Evolutionary conservation across 768 basidiomycete species (phyloP), one percentile per base, ranked within the genome.

Genomic region (Hericium alpestre): DNA sequence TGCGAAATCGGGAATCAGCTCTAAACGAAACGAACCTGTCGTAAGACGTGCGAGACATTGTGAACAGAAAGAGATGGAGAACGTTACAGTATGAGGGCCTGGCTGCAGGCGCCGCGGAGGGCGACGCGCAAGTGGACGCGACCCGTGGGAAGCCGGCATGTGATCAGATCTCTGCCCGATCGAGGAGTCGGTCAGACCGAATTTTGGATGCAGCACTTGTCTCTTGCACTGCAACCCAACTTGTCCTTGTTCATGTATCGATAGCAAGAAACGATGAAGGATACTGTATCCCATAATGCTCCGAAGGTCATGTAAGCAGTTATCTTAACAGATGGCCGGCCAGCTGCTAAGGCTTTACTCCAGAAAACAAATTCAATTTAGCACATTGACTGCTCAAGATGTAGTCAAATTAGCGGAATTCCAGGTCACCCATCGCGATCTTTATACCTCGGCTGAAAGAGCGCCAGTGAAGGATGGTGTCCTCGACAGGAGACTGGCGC

Each of bases 361-460:
- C 68, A 96, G 94, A 65, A 97, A 97, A 76, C 86, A 90, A 69
- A 80, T 99, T 37, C 96, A 98, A 76, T 99, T 98, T 72, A 89
- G 89, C 69, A 80, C 95, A 53, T 77, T 99, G 63, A 90, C 86
- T 70, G 86, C 91, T 27, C 93, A 97, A 70, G 94, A 98, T 67
- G 89, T 95, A 4, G 96, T 98, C 64, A 88, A 87, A 67, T 81
- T 97, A 57, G 89, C 96, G 9, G 95, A 99, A 70, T 96, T 95
- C 64, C 92, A 99, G 72, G 89, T 96, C 63, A 93, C 90, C 16
- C 87, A 90, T 68, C 80, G 90, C 23, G 93, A 96, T 69, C 75
- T 98, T 39, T 98, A 99, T 71, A 90, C 88, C 11, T 77, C 84
- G 12, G 81, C 79, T 20, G 90, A 91, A 65, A 80, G 93, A 58